Base-by-base conservation (phyloP, 768 basidiomycete genomes). In the Trametes maxima region DNA sequence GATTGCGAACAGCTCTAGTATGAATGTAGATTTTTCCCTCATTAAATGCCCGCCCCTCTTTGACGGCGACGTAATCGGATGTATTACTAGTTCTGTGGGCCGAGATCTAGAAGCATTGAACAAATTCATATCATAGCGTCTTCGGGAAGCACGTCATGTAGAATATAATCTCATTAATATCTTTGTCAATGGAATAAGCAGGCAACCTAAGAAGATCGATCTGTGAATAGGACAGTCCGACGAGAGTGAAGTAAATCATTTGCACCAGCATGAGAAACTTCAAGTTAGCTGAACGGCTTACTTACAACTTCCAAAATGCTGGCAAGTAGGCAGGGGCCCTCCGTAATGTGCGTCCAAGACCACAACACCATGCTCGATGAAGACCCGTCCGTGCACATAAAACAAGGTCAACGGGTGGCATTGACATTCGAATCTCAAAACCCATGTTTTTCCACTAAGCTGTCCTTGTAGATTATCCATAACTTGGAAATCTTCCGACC, bases 401-500 rank as follows among this genome's bases (percentile, higher is more conserved):
- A 37, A 36, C 19, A 33, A 2, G n/a, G 17, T 1, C 2, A 35
- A 11, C 17, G 5, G 17, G 13, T 21, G n/a, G 36, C 10, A 44
- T 22, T 3, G 19, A 21, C 21, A 22, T 22, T 24, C 45, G 12
- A 11, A 19, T 14, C 21, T 52, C 40, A 51, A n/a, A 25, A 16
- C 19, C 19, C 36, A 21, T 45, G 35, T 2, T 51, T 54, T 59
- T 52, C 64, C 24, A 69, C 72, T 43, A 84, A 65, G 35, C 78
- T 65, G 33, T 69, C 74, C 51, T 81, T 77, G 70, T 91, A 92
- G 16, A 75, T 58, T 48, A 68, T 68, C 88, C 89, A 92, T 25
- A 91, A 75, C 61, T 81, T 77, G 28, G 75, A 74, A 28, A 90
- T 79, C 33, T 78, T 72, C 16, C 75, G 70, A 1, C 87, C 86